These are phyloP conservation scores for Ascochyta fabae DNA, from an alignment of 2,329 filamentous ascomycete genomes.

Conservation along the genomic window DNA sequence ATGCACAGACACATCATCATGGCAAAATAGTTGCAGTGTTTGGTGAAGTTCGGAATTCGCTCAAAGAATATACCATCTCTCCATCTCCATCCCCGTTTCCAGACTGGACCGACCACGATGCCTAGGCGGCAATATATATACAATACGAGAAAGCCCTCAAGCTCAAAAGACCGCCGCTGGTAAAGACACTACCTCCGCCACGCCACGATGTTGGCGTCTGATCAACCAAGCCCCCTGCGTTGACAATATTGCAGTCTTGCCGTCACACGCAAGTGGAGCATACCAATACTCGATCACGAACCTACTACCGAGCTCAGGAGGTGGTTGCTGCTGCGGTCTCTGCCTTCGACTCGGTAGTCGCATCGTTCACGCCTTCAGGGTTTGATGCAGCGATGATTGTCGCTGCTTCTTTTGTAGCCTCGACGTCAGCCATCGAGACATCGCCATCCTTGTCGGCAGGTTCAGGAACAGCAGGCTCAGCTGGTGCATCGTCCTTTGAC, in stretches of 20 bases:
- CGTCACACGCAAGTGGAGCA: no score
- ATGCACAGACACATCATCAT: no score
- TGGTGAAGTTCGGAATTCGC: conserved; percentile 6
- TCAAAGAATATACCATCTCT: conserved; percentile 8
- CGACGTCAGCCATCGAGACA: conserved; percentile 15
- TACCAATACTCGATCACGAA: no score
- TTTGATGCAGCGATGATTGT: conserved; percentile 7
- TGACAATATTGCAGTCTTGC: neutral
- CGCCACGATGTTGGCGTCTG: neutral
- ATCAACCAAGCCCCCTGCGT: neutral
- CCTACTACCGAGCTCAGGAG: conserved; percentile 1
- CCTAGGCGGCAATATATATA: conserved; percentile 19
- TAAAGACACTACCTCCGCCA: neutral
- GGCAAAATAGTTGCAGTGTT: neutral
- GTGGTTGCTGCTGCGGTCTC: conserved; percentile 13
- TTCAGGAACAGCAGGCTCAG: conserved; percentile 4
- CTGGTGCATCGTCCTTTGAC: conserved; percentile 8
- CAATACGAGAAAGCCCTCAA: conserved; percentile 5
- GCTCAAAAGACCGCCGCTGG: neutral
- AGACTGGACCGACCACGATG: neutral
- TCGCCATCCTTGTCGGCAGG: conserved; percentile 18
- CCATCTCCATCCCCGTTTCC: neutral
- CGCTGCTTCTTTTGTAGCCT: conserved; percentile 14
- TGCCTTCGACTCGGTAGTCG: conserved; percentile 10
- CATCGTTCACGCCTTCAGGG: conserved; percentile 8